phyloP scores from a whole-genome alignment of 2,329 filamentous ascomycete species.

The Emericellopsis atlantica region DNA sequence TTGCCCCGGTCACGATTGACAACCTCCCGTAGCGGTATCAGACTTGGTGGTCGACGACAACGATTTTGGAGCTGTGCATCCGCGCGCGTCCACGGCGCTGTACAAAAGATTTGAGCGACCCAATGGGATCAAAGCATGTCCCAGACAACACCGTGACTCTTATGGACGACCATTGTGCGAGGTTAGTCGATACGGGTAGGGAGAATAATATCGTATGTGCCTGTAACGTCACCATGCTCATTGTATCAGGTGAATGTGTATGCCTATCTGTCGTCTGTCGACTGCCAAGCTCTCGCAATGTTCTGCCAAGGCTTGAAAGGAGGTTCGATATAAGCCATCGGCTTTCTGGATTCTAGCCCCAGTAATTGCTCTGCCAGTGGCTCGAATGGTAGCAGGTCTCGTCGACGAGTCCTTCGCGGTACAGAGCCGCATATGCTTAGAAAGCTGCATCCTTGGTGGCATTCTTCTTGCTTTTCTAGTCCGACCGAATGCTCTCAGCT shows the following conservation, averaged over 20 bases:
- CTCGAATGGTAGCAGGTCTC: conserved; percentile 59
- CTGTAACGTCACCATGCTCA: conserved; percentile 13
- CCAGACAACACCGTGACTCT: conserved; percentile 22
- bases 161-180: conserved; percentile 24
- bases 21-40: too few species aligned
- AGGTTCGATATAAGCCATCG: conserved; percentile 20
- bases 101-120: conserved; percentile 43
- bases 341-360: conserved; percentile 21
- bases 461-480: conserved; percentile 60
- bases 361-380: conserved; percentile 24
- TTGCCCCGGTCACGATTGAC: not conserved
- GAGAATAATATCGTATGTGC: conserved; percentile 28
- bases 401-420: conserved; percentile 60
- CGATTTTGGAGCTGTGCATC: conserved; percentile 35
- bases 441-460: conserved; percentile 77
- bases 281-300: conserved; percentile 29
- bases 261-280: conserved; percentile 7
- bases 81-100: conserved; percentile 42
- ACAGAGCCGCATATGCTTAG: conserved; percentile 60
- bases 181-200: conserved; percentile 27
- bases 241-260: conserved; percentile 21
- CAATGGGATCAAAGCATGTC: conserved; percentile 35
- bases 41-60: conserved; percentile 18
- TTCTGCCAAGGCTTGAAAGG: conserved; percentile 32
- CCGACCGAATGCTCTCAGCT: conserved; percentile 7